A percentile compares a stretch with the other conserved stretches of the same genome.
phyloP scores from a whole-genome alignment of 2,329 filamentous ascomycete species.

The Shiraia sp. region DNA sequence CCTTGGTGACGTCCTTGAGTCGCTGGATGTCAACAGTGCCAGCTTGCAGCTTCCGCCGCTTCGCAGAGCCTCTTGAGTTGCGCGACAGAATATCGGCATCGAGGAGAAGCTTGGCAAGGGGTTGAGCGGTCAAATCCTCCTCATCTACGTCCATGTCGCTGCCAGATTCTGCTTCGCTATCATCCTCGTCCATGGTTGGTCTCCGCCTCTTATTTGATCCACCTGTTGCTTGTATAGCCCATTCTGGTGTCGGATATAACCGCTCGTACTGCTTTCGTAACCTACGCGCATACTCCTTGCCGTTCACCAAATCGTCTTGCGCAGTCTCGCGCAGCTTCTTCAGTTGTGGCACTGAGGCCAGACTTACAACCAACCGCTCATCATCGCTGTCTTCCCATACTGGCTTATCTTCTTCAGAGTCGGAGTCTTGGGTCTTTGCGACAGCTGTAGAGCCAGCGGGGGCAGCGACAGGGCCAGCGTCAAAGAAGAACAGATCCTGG shows the following conservation, averaged over 20 bases:
- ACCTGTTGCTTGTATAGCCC: conserved; percentile 56
- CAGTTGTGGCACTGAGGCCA: conserved; percentile 73
- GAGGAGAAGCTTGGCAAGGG: conserved; percentile 79
- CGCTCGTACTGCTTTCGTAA: conserved; percentile 76
- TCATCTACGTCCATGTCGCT: conserved; percentile 58
- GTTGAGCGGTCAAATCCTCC: conserved; percentile 66
- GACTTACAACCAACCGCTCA: conserved; percentile 80
- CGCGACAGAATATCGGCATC: conserved; percentile 68
- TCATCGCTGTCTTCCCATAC: conserved; percentile 97
- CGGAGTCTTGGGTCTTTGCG: conserved; percentile 46
- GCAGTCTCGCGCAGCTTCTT: conserved; percentile 82
- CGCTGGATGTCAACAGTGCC: conserved; percentile 91
- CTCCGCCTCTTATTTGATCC: conserved; percentile 53
- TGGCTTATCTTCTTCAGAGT: conserved; percentile 51
- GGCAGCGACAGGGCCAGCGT: conserved; percentile 61
- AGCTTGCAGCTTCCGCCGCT: conserved; percentile 74
- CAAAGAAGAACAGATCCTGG: conserved; percentile 83
- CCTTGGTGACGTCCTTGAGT: conserved; percentile 79
- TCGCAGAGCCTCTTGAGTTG: conserved; percentile 54
- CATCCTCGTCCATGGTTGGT: conserved; percentile 46
- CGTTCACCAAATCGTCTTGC: conserved; percentile 82
- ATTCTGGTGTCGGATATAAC: conserved; percentile 64
- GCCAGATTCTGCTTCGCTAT: conserved; percentile 55
- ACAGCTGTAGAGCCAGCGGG: conserved; percentile 46
- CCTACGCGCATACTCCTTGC: conserved; percentile 80